Percentiles rank a stretch among this genome's conserved stretches.
Evolutionary conservation across 148 eudicot genomes (phyloP).

Genomic region (Fagopyrum tataricum): DNA sequence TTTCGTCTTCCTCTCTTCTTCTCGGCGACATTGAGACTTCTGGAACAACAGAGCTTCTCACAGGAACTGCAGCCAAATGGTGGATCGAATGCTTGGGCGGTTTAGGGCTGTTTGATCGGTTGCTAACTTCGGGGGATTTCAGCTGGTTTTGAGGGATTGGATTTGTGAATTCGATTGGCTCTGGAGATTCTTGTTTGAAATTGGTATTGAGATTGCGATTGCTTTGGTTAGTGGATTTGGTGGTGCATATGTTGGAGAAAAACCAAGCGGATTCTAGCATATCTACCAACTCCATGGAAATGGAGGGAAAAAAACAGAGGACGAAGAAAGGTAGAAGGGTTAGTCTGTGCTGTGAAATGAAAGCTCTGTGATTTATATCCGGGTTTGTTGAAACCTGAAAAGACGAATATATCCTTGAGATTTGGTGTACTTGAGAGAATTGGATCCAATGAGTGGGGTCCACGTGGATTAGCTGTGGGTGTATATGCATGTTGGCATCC

Average conservation of each 20-base stretch:
- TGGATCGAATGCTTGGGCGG: neutral
- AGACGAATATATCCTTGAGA: neutral
- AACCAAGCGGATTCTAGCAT: neutral
- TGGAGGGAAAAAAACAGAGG: neutral
- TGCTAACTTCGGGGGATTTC: neutral
- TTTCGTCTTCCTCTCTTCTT: conserved; percentile 8
- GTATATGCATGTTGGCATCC: conserved; percentile 1
- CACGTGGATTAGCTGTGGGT: conserved; percentile 6
- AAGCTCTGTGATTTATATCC: neutral
- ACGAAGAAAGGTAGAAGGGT: neutral
- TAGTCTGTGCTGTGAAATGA: neutral
- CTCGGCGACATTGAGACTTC: conserved; percentile 5
- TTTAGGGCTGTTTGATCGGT: neutral
- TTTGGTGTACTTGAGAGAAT: neutral
- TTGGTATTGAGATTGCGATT: neutral
- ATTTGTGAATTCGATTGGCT: neutral
- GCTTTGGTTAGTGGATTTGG: neutral
- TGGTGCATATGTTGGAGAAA: neutral
- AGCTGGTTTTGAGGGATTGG: neutral
- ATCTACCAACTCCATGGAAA: conserved; percentile 1
- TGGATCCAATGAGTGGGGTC: neutral
- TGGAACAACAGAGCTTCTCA: neutral
- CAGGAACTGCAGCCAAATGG: neutral
- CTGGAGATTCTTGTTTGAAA: neutral
- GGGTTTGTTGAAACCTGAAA: neutral